These are phyloP conservation scores for Polymyxa betae DNA, from an alignment of 208 protist genomes.

Conservation along the genomic window DNA sequence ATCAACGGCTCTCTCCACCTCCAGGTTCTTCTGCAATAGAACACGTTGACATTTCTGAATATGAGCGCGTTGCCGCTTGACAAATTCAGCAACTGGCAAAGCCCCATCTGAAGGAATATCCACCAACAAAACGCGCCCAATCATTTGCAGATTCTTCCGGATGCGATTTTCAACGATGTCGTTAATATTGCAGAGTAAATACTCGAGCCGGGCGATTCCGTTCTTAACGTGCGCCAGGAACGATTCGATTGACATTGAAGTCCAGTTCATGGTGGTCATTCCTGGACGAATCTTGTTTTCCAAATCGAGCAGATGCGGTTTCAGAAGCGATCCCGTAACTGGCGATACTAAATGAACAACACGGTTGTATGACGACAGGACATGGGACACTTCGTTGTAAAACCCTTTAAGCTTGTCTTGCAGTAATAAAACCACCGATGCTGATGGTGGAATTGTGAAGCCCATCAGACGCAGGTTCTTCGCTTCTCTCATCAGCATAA, in stretches of 20 bases:
- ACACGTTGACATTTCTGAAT: slow-evolving; percentile 85
- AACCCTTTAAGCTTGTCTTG: slow-evolving; percentile 91
- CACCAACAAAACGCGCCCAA: slow-evolving; percentile 65
- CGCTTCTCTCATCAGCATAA: slow-evolving; percentile 93
- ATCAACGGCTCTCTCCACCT: slow-evolving; percentile 74
- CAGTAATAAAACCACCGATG: slow-evolving; percentile 86
- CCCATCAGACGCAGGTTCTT: slow-evolving; percentile 88
- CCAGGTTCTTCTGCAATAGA: slow-evolving; percentile 88
- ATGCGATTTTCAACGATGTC: slow-evolving; percentile 88
- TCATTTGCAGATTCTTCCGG: slow-evolving; percentile 84
- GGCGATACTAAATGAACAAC: slow-evolving; percentile 75
- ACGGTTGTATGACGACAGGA: slow-evolving; percentile 86
- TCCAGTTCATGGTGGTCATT: slow-evolving; percentile 89
- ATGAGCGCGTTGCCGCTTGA: slow-evolving; percentile 68
- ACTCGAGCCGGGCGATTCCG: slow-evolving; percentile 72
- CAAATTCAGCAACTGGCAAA: slow-evolving; percentile 83
- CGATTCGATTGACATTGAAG: slow-evolving; percentile 91
- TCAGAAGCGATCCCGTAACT: slow-evolving; percentile 77
- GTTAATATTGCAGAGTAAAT: slow-evolving; percentile 75
- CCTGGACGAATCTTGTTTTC: slow-evolving; percentile 83
- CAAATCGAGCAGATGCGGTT: slow-evolving; percentile 84
- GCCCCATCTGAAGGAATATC: slow-evolving; percentile 75
- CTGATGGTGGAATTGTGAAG: slow-evolving; percentile 84
- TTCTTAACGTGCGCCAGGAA: slow-evolving; percentile 85
- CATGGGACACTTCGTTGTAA: slow-evolving; percentile 87